Conservation (phyloP, 176 grass and related monocot genomes). For the Hyparrhenia diplandra region DNA sequence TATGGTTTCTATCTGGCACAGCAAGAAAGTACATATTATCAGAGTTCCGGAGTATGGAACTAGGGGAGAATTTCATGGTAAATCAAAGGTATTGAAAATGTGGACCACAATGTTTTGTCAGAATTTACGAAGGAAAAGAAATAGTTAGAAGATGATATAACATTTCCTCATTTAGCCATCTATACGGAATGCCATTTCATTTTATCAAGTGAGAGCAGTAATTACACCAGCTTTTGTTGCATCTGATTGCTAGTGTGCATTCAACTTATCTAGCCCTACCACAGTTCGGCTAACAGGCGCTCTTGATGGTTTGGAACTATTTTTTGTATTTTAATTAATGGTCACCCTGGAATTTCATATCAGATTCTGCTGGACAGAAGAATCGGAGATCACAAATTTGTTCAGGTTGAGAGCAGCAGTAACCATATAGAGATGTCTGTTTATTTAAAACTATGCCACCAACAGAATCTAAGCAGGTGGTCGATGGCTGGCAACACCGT, state of each 20-base stretch:
- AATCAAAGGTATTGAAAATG: background rate
- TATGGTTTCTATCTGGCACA: background rate
- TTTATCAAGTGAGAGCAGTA: background rate
- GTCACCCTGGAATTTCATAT: background rate
- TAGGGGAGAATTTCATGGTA: background rate
- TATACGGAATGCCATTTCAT: background rate
- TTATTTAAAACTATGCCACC: conserved; percentile 48
- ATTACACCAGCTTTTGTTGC: background rate
- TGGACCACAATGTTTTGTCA: too few relatives aligned
- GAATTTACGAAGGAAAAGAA: too few relatives aligned
- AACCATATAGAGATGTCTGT: background rate
- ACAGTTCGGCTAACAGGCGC: background rate
- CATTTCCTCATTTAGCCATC: background rate
- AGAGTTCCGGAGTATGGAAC: background rate
- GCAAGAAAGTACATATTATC: background rate
- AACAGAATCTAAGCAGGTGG: conserved; percentile 23
- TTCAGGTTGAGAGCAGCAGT: background rate
- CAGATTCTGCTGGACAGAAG: background rate
- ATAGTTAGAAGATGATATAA: background rate
- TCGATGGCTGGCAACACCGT: conserved; percentile 15
- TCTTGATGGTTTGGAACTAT: background rate
- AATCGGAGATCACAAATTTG: background rate
- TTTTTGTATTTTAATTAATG: background rate
- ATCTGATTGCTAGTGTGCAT: background rate
- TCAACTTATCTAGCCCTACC: background rate